These are phyloP conservation scores for Galerina marginata DNA, from an alignment of 768 basidiomycete species.

Conservation along the genomic window DNA sequence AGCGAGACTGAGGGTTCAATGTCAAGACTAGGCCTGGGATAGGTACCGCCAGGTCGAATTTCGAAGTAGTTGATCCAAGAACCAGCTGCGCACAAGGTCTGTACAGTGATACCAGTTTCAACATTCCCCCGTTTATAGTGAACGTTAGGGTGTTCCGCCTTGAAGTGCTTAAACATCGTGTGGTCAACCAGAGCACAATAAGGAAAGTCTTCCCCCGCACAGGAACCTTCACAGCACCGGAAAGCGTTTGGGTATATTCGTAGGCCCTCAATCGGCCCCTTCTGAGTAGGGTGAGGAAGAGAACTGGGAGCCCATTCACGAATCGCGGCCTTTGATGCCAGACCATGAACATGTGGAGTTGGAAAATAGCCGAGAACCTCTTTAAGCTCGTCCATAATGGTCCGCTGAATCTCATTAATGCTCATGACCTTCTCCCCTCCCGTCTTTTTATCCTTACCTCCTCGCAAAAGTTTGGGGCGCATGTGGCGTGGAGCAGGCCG, in stretches of 20 bases:
- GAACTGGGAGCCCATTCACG: neutral
- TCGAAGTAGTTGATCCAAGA: neutral
- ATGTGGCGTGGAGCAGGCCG: neutral
- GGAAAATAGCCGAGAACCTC: neutral
- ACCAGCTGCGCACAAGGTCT: neutral
- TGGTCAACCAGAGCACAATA: neutral
- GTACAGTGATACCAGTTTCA: neutral
- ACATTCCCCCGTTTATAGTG: neutral
- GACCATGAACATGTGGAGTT: neutral
- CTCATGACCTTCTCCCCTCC: neutral
- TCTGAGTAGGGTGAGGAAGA: neutral
- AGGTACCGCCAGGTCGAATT: neutral
- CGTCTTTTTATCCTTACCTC: neutral
- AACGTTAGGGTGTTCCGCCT: neutral
- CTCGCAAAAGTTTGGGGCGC: neutral
- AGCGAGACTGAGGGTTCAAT: neutral
- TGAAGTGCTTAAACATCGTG: neutral
- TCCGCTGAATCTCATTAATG: neutral
- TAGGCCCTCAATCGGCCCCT: neutral
- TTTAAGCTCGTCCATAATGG: neutral
- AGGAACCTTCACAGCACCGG: neutral
- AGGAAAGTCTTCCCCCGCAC: neutral
- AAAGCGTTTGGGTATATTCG: neutral
- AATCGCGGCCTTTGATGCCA: neutral
- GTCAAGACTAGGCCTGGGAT: neutral